These are phyloP conservation scores for Lepiota venenata DNA, from an alignment of 768 basidiomycete genomes.

Conservation along the genomic window DNA sequence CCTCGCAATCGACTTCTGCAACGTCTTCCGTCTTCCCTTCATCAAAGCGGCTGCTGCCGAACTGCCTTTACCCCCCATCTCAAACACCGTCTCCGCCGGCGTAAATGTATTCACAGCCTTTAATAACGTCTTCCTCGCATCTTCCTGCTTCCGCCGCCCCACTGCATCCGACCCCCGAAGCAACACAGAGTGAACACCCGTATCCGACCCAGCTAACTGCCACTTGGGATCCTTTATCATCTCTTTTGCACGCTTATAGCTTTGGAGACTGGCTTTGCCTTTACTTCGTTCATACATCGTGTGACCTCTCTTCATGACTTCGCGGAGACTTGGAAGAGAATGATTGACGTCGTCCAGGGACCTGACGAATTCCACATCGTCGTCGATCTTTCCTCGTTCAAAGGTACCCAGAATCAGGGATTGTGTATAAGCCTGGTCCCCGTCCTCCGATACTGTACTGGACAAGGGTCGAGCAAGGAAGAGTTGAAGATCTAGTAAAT, in stretches of 20 bases:
- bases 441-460: constrained; percentile 41
- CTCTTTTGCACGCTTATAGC: constrained; percentile 87
- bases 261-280: constrained; percentile 82
- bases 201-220: constrained; percentile 62
- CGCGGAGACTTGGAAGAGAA: constrained; percentile 60
- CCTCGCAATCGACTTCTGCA: constrained; percentile 61
- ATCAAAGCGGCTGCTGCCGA: constrained; percentile 67
- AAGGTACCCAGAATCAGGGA: constrained; percentile 80
- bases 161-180: constrained; percentile 35
- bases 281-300: constrained; percentile 92
- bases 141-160: constrained; percentile 41
- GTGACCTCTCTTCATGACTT: constrained; percentile 88
- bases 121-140: constrained; percentile 63
- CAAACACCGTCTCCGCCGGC: constrained; percentile 89
- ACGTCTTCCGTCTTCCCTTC: constrained; percentile 81
- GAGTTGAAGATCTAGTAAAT: constrained; percentile 88
- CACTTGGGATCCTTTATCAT: constrained; percentile 74
- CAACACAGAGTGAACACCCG: constrained; percentile 71
- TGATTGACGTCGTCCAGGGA: constrained; percentile 62
- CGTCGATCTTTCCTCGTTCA: constrained; percentile 74
- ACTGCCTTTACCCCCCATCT: constrained; percentile 75
- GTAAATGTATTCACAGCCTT: constrained; percentile 77
- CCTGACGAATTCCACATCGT: constrained; percentile 78
- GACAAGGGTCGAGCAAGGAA: constrained; percentile 82
- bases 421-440: constrained; percentile 66